Conservation (phyloP, 345 rosid genomes). For the Trapa incisa region DNA sequence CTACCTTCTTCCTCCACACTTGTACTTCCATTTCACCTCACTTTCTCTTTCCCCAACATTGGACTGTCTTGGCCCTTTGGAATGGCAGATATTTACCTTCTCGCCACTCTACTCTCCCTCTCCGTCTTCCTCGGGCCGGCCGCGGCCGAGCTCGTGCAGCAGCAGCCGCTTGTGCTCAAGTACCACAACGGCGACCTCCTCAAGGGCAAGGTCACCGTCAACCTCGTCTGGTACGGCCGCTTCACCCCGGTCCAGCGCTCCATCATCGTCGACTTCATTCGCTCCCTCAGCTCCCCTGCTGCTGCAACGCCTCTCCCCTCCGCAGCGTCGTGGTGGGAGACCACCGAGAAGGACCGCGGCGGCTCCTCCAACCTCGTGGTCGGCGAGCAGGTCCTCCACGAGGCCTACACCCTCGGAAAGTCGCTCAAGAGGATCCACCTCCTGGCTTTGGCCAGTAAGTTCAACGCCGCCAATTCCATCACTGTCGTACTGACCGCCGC, state of each 20-base stretch:
- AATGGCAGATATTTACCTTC: constrained; percentile 14
- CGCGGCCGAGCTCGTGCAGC: constrained; percentile 38
- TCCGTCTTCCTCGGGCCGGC: constrained; percentile 12
- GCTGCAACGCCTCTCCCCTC: constrained; percentile 30
- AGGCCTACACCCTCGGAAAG: constrained; percentile 52
- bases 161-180: constrained; percentile 62
- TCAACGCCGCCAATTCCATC: constrained; percentile 26
- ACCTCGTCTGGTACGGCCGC: constrained; percentile 80
- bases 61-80: constrained; percentile 21
- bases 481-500: constrained; percentile 61
- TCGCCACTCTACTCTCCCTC: constrained; percentile 21
- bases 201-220: constrained; percentile 50
- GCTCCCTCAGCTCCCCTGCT: constrained; percentile 23
- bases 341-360: constrained; percentile 54
- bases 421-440: constrained; percentile 33
- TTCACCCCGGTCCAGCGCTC: constrained; percentile 63
- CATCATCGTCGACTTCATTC: constrained; percentile 61
- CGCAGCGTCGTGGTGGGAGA: constrained; percentile 67
- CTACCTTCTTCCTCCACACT: neutral
- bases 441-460: constrained; percentile 41
- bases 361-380: constrained; percentile 35
- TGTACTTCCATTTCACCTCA: neutral
- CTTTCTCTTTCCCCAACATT: neutral
- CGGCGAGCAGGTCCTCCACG: constrained; percentile 52
- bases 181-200: constrained; percentile 57